These are phyloP conservation scores for Plasmodium gonderi DNA, from an alignment of 169 alveolate species.

Conservation along the genomic window DNA sequence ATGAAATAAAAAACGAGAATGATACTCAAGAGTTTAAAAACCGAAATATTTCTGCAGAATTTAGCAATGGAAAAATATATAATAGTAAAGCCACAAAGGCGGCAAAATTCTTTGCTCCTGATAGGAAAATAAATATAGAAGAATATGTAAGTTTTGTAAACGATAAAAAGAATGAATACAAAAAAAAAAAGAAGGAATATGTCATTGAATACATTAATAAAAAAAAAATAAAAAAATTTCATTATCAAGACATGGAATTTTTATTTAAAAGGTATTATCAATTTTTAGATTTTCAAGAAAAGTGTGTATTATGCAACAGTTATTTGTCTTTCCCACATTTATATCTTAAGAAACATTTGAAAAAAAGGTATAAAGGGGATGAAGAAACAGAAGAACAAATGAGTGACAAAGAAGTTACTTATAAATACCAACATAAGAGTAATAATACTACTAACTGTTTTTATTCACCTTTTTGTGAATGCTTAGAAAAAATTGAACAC, in stretches of 20 bases:
- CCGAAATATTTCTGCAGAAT: not conserved
- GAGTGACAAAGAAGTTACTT: not conserved
- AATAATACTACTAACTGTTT: not conserved
- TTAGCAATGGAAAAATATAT: not conserved
- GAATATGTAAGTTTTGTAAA: conserved; percentile 57
- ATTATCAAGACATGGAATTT: conserved; percentile 52
- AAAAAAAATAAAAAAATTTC: conserved; percentile 39
- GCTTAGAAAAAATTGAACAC: conserved; percentile 56
- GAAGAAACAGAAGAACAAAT: not conserved
- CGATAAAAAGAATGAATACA: conserved; percentile 60
- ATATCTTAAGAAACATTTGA: conserved; percentile 5
- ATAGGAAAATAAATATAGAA: conserved; percentile 15
- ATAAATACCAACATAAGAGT: not conserved
- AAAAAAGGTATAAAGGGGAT: not conserved
- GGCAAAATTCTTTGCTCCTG: not conserved
- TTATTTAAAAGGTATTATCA: conserved; percentile 42
- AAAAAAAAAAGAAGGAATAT: conserved; percentile 65
- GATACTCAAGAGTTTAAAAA: not conserved
- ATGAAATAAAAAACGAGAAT: conserved; percentile 57
- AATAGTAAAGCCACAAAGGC: not conserved
- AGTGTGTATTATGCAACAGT: conserved; percentile 57
- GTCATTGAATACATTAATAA: conserved; percentile 59
- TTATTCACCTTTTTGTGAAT: conserved; percentile 27
- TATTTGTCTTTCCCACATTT: conserved; percentile 41
- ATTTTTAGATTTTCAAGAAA: conserved; percentile 39